phyloP scores from a whole-genome alignment of 2,329 filamentous ascomycete species.

The Hymenotorrendiella dingleyae region DNA sequence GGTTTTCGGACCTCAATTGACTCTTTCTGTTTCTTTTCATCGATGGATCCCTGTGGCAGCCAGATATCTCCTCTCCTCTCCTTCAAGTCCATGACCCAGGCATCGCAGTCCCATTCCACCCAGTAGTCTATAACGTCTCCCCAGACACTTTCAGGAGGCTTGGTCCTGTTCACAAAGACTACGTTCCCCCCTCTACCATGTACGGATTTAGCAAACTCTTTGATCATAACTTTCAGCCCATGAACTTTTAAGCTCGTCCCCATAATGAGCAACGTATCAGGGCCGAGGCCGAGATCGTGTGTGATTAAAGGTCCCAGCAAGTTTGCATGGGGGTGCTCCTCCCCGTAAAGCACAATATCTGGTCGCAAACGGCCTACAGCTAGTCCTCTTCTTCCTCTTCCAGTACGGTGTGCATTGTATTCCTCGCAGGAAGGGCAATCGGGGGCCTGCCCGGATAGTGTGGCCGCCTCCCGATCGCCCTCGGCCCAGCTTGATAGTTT shows the following conservation, averaged over 20 bases:
- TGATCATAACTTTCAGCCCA: slow-evolving; percentile 63
- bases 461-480: slow-evolving; percentile 35
- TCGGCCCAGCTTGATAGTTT: slow-evolving; percentile 56
- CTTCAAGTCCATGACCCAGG: slow-evolving; percentile 59
- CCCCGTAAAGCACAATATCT: slow-evolving; percentile 69
- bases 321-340: slow-evolving; percentile 64
- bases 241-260: slow-evolving; percentile 68
- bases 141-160: slow-evolving; percentile 66
- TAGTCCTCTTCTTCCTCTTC: slow-evolving; percentile 59
- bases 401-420: slow-evolving; percentile 55
- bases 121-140: slow-evolving; percentile 68
- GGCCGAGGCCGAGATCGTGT: slow-evolving; percentile 58
- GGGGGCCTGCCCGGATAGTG: slow-evolving; percentile 58
- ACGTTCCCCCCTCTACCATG: slow-evolving; percentile 61
- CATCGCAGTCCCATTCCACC: slow-evolving; percentile 70
- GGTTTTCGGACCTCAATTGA: slow-evolving; percentile 4
- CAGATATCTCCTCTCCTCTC: slow-evolving; percentile 28
- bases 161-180: slow-evolving; percentile 68
- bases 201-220: slow-evolving; percentile 65
- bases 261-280: slow-evolving; percentile 63
- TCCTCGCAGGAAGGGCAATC: slow-evolving; percentile 60
- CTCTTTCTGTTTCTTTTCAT: slow-evolving; percentile 14
- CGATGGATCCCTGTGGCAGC: slow-evolving; percentile 22
- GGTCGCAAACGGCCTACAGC: slow-evolving; percentile 63
- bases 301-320: slow-evolving; percentile 63